phyloP scores from a whole-genome alignment of 371 early-diverging fungal genomes.

The Choanephora cucurbitarum region DNA sequence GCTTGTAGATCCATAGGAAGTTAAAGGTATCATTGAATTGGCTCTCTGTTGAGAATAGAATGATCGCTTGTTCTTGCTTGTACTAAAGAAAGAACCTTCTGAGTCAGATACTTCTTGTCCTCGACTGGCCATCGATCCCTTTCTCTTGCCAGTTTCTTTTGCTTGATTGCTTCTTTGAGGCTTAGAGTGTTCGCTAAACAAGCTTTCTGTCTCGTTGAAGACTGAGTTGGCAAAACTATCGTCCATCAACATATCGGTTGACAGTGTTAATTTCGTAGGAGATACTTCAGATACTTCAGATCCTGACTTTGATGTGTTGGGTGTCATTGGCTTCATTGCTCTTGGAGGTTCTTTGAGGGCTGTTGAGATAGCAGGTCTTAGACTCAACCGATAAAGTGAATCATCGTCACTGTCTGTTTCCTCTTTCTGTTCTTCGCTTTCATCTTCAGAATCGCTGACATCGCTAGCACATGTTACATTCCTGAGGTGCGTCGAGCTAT shows the following conservation, averaged over 20 bases:
- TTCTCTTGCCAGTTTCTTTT: slow-evolving; percentile 1
- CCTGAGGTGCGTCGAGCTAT: slow-evolving; percentile 19
- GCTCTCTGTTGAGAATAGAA: slow-evolving; percentile 13
- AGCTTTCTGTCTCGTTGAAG: not conserved
- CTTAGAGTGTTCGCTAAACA: not conserved
- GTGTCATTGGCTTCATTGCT: slow-evolving; percentile 15
- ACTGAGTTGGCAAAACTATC: slow-evolving; percentile 2
- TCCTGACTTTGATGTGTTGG: slow-evolving; percentile 18
- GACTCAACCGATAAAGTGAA: slow-evolving; percentile 3
- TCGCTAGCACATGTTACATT: slow-evolving; percentile 44
- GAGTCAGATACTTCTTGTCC: slow-evolving; percentile 2
- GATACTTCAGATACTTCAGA: slow-evolving; percentile 24
- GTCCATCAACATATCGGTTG: slow-evolving; percentile 6
- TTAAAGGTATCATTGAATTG: slow-evolving; percentile 1
- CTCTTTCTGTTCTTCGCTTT: slow-evolving; percentile 27
- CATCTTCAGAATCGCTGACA: slow-evolving; percentile 35
- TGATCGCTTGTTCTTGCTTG: not conserved
- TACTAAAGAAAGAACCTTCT: not conserved
- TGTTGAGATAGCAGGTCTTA: not conserved
- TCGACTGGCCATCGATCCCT: not conserved
- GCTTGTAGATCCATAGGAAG: slow-evolving; percentile 16
- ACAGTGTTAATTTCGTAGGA: slow-evolving; percentile 6
- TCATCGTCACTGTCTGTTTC: slow-evolving; percentile 17
- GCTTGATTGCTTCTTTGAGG: not conserved
- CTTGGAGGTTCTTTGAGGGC: not conserved